Base-by-base conservation (phyloP, 1,284 basidiomycete genomes). In the Trichosporon faecale region DNA sequence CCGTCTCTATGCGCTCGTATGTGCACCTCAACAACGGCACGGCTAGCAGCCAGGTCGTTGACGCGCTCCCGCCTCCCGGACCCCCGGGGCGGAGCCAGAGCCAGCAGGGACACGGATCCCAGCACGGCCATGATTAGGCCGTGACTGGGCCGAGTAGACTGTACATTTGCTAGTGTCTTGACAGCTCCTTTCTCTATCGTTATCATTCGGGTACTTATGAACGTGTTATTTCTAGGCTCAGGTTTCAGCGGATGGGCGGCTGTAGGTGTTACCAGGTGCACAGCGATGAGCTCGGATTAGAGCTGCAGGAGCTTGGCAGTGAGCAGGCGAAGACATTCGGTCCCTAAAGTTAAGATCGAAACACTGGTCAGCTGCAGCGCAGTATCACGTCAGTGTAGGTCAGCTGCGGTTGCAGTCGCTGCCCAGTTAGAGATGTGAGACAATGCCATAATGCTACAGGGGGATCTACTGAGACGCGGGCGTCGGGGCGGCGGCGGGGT, bases 1-100 rank as follows among this genome's bases (percentile, higher is more conserved):
- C 76, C 9, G 71, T 72, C 21, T 73, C 74, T 33, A 81, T 81
- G 80, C 73, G 75, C 67, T 75, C 73, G 1, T 76, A 73, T 63
- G 76, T 78, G 14, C 80, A 81, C 67, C 72, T 81, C 29, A 78
- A 81, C 73, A 73, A 74, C 61, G 80, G 80, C 12, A 79, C 76
- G 14, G 77, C 76, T 27, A 71, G 72, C 40, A 74, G 74, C 16
- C 70, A 71, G n/a, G 75, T 71, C 11, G 70, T 81, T 12, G 77
- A 76, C 66, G 73, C 75, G 35, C 72, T 81, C 7, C 80, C 80
- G 1, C 70, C 72, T 12, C 80, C 80, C 0, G 70, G 70, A 3
- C 70, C 73, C 4, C 68, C 68, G 12, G 29, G 66, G 8, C 60
- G 35, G 29, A 60, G 44, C 57, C 8, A 16, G 44, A 49, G 44